These are phyloP conservation scores for Dysphania ambrosioides DNA, from an alignment of 148 eudicot genomes.

Conservation along the genomic window DNA sequence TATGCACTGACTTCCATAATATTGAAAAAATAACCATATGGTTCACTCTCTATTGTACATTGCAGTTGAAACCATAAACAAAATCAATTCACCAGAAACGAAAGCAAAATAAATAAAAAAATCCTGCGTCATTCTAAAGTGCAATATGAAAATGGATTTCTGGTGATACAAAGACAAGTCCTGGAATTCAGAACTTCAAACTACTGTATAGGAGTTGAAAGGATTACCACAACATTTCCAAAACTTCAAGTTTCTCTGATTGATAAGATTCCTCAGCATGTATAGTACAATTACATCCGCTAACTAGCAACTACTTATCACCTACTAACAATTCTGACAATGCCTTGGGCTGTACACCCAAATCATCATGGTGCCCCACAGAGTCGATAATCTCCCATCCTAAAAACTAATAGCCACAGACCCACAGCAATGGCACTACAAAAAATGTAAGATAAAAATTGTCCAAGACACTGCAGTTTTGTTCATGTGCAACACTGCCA, in stretches of 20 bases:
- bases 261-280: slow-evolving; percentile 5
- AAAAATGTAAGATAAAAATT: neutral
- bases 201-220: neutral
- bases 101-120: too few relatives aligned
- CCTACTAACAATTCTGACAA: neutral
- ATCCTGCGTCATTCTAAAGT: neutral
- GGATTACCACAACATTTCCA: neutral
- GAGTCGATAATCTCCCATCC: slow-evolving; percentile 14
- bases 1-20: too few relatives aligned
- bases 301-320: slow-evolving; percentile 22
- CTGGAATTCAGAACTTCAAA: neutral
- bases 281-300: slow-evolving; percentile 20
- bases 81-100: too few relatives aligned
- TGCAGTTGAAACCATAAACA: too few relatives aligned
- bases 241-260: slow-evolving; percentile 7
- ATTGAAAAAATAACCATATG: too few relatives aligned
- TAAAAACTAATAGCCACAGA: neutral
- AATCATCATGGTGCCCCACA: slow-evolving; percentile 17
- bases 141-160: neutral
- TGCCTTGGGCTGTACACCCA: neutral
- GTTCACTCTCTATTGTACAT: too few relatives aligned
- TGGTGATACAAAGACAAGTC: too few relatives aligned
- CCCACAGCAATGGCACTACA: slow-evolving; percentile 7
- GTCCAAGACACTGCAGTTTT: neutral
- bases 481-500: neutral